Conservation (phyloP, 2,329 filamentous ascomycete genomes). For the Aspergillus pseudoterreus region DNA sequence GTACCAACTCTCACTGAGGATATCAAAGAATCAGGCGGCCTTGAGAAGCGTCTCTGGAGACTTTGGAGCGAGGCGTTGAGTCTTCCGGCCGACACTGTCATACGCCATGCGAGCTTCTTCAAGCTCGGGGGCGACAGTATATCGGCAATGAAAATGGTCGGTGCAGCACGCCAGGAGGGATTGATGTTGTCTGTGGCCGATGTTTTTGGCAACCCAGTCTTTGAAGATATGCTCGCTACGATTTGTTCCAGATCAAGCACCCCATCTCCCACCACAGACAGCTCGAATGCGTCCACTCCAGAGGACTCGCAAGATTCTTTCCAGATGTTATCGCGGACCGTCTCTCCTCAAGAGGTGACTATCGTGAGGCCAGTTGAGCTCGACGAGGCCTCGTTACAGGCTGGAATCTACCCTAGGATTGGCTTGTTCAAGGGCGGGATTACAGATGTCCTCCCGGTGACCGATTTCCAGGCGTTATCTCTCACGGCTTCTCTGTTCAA, state of each 20-base stretch:
- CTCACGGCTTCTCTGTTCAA: slow-evolving; percentile 34
- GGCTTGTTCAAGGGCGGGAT: slow-evolving; percentile 51
- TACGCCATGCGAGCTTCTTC: slow-evolving; percentile 41
- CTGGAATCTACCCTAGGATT: slow-evolving; percentile 51
- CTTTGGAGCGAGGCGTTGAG: slow-evolving; percentile 38
- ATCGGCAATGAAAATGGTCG: slow-evolving; percentile 40
- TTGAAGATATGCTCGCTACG: slow-evolving; percentile 36
- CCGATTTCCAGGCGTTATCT: slow-evolving; percentile 44
- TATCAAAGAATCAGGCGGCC: slow-evolving; percentile 21
- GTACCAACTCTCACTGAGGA: slow-evolving; percentile 30
- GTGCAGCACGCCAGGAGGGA: slow-evolving; percentile 37
- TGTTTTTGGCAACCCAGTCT: slow-evolving; percentile 41
- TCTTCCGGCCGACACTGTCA: slow-evolving; percentile 29
- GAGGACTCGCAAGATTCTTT: slow-evolving; percentile 6
- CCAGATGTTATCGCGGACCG: background rate
- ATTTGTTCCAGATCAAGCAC: slow-evolving; percentile 21
- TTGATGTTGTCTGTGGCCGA: slow-evolving; percentile 41
- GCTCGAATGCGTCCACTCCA: slow-evolving; percentile 8
- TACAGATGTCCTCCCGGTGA: slow-evolving; percentile 54
- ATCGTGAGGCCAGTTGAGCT: slow-evolving; percentile 21
- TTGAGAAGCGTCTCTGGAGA: slow-evolving; percentile 35
- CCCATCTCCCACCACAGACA: slow-evolving; percentile 15
- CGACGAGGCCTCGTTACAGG: slow-evolving; percentile 41
- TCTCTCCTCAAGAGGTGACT: slow-evolving; percentile 18
- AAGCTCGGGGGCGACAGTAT: slow-evolving; percentile 41